Evolutionary conservation across 768 basidiomycete species (phyloP), one percentile per base, ranked within the genome.

Genomic region (Amanita subjunquillea): DNA sequence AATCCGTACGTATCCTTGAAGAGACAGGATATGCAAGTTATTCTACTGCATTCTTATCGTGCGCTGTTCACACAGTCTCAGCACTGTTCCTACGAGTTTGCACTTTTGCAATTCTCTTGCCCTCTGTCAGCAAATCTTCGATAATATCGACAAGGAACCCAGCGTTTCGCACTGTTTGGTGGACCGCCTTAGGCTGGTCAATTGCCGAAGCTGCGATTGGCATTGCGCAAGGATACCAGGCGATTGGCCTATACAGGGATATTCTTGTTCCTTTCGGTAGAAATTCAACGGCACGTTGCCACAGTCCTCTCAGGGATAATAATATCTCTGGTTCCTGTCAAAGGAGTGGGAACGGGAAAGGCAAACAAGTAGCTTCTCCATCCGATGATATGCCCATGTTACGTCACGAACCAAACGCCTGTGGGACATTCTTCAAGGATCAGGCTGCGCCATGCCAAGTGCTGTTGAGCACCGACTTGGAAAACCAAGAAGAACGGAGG

Each of bases 171-270:
- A 73, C 78, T 29, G 78, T 85, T 3, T 90, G 88, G 87, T 87
- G 83, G 82, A 67, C 87, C 36, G 83, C 84, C 2, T 69, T 91
- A 2, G 85, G 85, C 0, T 88, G 83, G 83, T 83, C 85, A 10
- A 66, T 76, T 6, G 83, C 80, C 3, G 89, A 88, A 57, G 82
- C 82, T 4, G 56, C 76, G 20, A 79, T 80, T 1, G 78, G 80
- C 4, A 72, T 90, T 48, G 68, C 70, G 50, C 88, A 90, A 62
- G 86, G 85, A 7, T 91, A 87, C 60, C 76, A 77, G 45, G 77
- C 79, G 27, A 74, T 91, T 39, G 66, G 70, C 10, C 67, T 85
- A 6, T 91, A 91, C 64, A 72, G 76, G 44, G 83, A 84, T 60
- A 82, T 84, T 0, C 76, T 88, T 57, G 78, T 87, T 15, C 44